Base-by-base conservation (phyloP, 345 rosid genomes). In the Bruguiera sexangula region DNA sequence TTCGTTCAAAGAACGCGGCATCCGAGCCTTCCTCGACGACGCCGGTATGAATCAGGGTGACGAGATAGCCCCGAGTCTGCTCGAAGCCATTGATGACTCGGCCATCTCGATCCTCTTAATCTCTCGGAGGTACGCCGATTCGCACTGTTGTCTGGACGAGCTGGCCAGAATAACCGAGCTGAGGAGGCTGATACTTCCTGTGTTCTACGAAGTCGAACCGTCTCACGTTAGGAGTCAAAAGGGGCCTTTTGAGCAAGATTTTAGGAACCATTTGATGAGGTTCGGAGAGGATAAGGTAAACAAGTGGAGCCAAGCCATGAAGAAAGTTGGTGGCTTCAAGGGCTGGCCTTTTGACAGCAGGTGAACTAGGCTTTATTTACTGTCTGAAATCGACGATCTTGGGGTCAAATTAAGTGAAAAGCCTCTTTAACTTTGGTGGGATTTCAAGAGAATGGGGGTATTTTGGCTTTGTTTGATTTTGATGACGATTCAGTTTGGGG, bases 131-230 rank as follows among this genome's bases (percentile, higher is more conserved):
- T 87, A 87, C 51, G 82, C 85, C 8, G 0, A 68, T 39, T 87
- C 88, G 4, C 76, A 31, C 29, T 81, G 89, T 88, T 85, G 89
- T 65, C 76, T 87, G 0, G 81, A 85, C 20, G 86, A 85, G 67
- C 65, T 87, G 27, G 84, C 83, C 13, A 75, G 21, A 75, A 81
- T 87, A 20, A 69, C 79, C 39, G 75, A 80, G 63, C 39, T 80
- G 1, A 48, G 63, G 27, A 81, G 85, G 16, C 70, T 80, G 56
- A 70, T 84, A 22, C 55, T 87, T 7, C 92, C 88, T 0, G 82
- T 87, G 46, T 87, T 87, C 62, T 83, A 77, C 26, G 0, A 9
- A 13, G 89, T 87, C 34, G 71, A 87, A 7, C 89, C 88, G 1
- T 85, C 87, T 0, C 20, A 87, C 67, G 84, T 87, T 0, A 81